A percentile compares a stretch with the other conserved stretches of the same genome.
Evolutionary conservation across 2,329 filamentous ascomycete genomes (phyloP).

Genomic region (Trichoderma oligosporum): DNA sequence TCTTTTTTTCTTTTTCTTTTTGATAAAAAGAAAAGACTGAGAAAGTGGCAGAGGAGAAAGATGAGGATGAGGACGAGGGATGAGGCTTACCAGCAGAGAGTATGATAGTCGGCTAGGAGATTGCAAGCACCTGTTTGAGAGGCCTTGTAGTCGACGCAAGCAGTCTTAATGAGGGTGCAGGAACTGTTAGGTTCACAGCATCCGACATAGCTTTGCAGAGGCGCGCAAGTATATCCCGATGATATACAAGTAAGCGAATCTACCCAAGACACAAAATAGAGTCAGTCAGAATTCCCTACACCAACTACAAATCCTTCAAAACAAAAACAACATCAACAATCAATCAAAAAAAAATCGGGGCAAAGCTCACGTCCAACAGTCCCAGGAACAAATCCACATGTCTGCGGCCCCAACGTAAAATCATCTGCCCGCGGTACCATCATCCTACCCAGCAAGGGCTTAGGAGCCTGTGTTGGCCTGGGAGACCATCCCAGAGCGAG

Average conservation of each 20-base stretch:
- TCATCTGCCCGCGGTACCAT: slow-evolving; percentile 29
- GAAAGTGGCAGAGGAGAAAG: neutral
- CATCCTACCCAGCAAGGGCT: slow-evolving; percentile 30
- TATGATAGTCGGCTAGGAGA: slow-evolving; percentile 31
- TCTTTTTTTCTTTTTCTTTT: neutral
- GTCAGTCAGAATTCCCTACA: neutral
- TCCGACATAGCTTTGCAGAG: slow-evolving; percentile 28
- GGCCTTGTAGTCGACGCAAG: slow-evolving; percentile 31
- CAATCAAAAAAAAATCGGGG: neutral
- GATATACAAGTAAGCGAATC: slow-evolving; percentile 32
- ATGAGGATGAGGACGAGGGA: neutral
- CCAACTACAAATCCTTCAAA: neutral
- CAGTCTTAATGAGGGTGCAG: slow-evolving; percentile 33
- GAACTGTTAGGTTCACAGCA: slow-evolving; percentile 31
- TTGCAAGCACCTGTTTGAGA: slow-evolving; percentile 28
- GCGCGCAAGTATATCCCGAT: slow-evolving; percentile 28
- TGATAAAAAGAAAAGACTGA: neutral
- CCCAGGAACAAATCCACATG: slow-evolving; percentile 31
- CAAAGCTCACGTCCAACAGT: slow-evolving; percentile 29
- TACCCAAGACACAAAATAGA: slow-evolving; percentile 5
- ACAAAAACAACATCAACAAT: neutral
- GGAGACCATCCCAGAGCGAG: slow-evolving; percentile 33
- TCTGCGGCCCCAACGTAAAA: slow-evolving; percentile 28
- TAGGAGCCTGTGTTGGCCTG: slow-evolving; percentile 31
- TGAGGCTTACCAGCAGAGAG: slow-evolving; percentile 34